Evolutionary conservation across 202 grass and related monocot genomes (phyloP), one percentile per base, ranked within the genome.

Genomic region (Panicum hallii): DNA sequence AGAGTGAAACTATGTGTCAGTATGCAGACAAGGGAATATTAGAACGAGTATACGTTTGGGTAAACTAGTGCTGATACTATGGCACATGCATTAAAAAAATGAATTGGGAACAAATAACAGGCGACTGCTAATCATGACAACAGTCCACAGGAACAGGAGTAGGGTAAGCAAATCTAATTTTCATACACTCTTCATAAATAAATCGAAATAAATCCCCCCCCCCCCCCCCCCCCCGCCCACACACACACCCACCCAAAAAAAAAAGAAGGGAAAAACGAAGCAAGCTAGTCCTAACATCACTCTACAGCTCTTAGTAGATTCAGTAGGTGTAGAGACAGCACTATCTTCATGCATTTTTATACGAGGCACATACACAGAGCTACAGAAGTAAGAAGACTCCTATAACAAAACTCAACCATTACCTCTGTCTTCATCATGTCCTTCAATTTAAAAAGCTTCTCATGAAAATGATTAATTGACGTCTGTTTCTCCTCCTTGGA

Each of bases 371-470:
- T 41, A 19, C 36, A 44, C 54, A 72, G 26, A 26, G 26, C 26
- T 26, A 26, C 26, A 26, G 23, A 15, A 72, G 44, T 88, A 68
- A 56, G 11, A 84, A 40, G 11, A 77, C 7, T 23, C 71, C 0
- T 67, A 49, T 55, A 62, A n/a, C 47, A 70, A 40, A 70, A 47
- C 20, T 70, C 84, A 84, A 40, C 17, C 17, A 50, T 52, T 94
- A 99, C 93, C 90, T 96, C 88, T 74, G 97, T 99, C 63, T 96
- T 99, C 97, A 99, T 96, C 90, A 96, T 88, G 70, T 87, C 93
- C 88, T 92, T 99, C 67, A 99, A 84, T 82, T 91, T 99, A 75
- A 99, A 94, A 79, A 94, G 93, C 49, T 99, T 99, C 84, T 99
- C 93, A 45, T 99, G 86, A 83, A 99, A 99, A 94, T 99, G 96